phyloP scores from a whole-genome alignment of 2,329 filamentous ascomycete species.

The Venturia oleaginea region DNA sequence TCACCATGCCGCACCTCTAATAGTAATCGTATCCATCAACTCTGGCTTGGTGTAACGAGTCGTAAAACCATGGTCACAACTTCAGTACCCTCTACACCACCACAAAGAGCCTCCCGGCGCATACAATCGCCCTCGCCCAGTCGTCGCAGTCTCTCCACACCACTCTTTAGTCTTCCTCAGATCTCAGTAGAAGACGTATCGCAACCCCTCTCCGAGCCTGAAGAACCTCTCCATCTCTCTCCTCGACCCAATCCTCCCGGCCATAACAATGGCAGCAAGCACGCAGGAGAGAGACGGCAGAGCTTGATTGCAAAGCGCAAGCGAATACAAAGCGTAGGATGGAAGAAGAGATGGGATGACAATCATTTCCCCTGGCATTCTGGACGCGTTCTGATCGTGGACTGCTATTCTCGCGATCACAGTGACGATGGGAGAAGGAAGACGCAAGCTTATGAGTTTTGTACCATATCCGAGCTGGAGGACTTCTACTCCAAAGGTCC shows the following conservation, averaged over 20 bases:
- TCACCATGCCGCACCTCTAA: background rate
- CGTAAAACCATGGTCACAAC: background rate
- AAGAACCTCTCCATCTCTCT: constrained; percentile 10
- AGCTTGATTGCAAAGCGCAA: constrained; percentile 18
- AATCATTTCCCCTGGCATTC: constrained; percentile 28
- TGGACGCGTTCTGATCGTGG: constrained; percentile 43
- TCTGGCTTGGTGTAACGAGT: background rate
- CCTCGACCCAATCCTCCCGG: background rate
- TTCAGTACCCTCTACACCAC: background rate
- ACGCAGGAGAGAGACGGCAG: background rate
- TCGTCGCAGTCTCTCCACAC: constrained; percentile 5
- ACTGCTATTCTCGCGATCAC: constrained; percentile 36
- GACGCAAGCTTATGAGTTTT: constrained; percentile 41
- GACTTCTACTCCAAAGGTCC: constrained; percentile 30
- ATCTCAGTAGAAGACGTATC: constrained; percentile 28
- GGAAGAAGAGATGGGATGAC: constrained; percentile 25
- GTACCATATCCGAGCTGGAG: constrained; percentile 34
- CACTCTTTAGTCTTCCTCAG: constrained; percentile 19
- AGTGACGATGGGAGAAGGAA: constrained; percentile 31
- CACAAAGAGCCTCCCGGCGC: background rate
- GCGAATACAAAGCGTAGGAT: constrained; percentile 28
- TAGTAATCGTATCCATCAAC: background rate
- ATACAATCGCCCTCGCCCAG: background rate
- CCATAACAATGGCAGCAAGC: background rate
- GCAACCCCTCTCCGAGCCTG: constrained; percentile 14